Percentiles rank a stretch among this genome's conserved stretches.
Conservation (phyloP, 2,329 filamentous ascomycete species). For the Rhinocladiella similis region DNA sequence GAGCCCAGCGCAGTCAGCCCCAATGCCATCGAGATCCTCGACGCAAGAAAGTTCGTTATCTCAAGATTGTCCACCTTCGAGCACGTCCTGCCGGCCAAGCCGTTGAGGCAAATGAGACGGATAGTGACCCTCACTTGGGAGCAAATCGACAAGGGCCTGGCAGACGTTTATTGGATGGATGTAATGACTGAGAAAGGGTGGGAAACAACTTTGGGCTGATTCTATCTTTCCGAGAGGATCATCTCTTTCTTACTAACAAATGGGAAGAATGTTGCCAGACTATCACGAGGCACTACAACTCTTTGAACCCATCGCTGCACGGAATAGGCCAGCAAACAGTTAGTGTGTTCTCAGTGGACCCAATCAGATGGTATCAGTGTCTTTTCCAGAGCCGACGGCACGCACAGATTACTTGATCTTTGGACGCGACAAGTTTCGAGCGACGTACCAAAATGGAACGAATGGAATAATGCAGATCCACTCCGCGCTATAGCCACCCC, state of each 20-base stretch:
- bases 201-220: constrained; percentile 56
- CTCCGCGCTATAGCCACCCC: too few relatives aligned
- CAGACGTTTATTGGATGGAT: constrained; percentile 55
- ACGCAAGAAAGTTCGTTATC: constrained; percentile 51
- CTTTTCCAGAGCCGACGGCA: neutral
- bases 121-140: constrained; percentile 56
- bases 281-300: neutral
- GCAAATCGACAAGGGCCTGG: constrained; percentile 49
- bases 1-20: neutral
- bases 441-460: too few relatives aligned
- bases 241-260: too few relatives aligned
- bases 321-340: too few relatives aligned
- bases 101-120: constrained; percentile 50
- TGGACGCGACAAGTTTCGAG: too few relatives aligned
- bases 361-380: neutral
- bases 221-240: neutral
- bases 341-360: neutral
- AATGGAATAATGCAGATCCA: too few relatives aligned
- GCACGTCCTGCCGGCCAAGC: constrained; percentile 53
- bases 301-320: neutral
- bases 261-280: too few relatives aligned
- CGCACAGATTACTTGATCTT: too few relatives aligned
- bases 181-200: constrained; percentile 58
- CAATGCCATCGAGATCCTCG: constrained; percentile 46
- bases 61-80: constrained; percentile 47